These are phyloP conservation scores for Omphalea diandra DNA, from an alignment of 441 rosid genomes.

Conservation along the genomic window DNA sequence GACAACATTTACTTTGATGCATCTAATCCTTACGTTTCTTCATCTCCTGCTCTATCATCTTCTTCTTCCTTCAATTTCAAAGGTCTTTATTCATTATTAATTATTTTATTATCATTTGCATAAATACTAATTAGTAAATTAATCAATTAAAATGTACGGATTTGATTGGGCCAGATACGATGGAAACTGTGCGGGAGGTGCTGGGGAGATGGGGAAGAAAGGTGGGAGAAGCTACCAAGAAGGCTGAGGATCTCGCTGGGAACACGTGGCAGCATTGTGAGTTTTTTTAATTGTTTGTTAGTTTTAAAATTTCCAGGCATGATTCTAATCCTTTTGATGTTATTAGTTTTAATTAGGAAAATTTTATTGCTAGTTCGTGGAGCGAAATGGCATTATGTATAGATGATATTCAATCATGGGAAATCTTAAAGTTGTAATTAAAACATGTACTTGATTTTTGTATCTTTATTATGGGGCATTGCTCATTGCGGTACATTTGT, in stretches of 20 bases:
- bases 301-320: neutral
- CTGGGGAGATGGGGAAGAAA: slow-evolving; percentile 74
- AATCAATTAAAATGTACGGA: neutral
- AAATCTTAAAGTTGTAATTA: neutral
- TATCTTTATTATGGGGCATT: neutral
- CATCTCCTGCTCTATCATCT: slow-evolving; percentile 37
- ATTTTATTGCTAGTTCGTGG: no score
- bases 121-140: neutral
- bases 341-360: neutral
- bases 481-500: neutral
- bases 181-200: slow-evolving; percentile 59
- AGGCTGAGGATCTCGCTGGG: slow-evolving; percentile 88
- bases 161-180: slow-evolving; percentile 43
- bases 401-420: neutral
- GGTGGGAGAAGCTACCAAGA: slow-evolving; percentile 74
- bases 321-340: neutral
- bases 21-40: slow-evolving; percentile 56
- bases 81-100: no score
- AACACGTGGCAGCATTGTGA: slow-evolving; percentile 93
- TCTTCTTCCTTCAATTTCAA: slow-evolving; percentile 40
- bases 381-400: neutral
- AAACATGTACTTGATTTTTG: neutral
- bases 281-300: slow-evolving; percentile 17
- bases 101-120: slow-evolving; percentile 25
- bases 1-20: slow-evolving; percentile 26